These are phyloP conservation scores for Xylariaceae sp. DNA, from an alignment of 2,329 filamentous ascomycete genomes.

Conservation along the genomic window DNA sequence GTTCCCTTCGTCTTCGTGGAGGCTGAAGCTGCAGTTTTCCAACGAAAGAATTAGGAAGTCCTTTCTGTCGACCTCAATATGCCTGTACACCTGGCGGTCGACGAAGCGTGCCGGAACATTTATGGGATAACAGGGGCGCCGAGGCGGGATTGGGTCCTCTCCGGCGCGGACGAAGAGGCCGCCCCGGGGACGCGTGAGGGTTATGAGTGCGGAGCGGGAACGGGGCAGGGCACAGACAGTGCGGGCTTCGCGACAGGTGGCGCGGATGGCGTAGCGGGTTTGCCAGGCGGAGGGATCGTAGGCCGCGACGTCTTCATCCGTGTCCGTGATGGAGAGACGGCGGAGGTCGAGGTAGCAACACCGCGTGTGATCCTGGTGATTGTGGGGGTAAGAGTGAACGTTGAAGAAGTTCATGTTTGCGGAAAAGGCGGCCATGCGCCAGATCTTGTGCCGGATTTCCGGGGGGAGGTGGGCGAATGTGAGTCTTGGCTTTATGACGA, in stretches of 20 bases:
- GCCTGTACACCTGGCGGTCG: no score
- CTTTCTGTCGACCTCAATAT: slow-evolving; percentile 22
- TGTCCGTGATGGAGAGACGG: slow-evolving; percentile 26
- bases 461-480: slow-evolving; percentile 27
- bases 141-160: slow-evolving; percentile 11
- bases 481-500: neutral
- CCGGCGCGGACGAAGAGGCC: slow-evolving; percentile 29
- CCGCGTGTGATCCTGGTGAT: slow-evolving; percentile 27
- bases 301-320: slow-evolving; percentile 24
- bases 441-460: slow-evolving; percentile 31
- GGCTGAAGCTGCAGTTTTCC: slow-evolving; percentile 34
- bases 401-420: slow-evolving; percentile 35
- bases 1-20: slow-evolving; percentile 27
- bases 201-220: slow-evolving; percentile 20
- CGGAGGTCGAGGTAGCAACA: slow-evolving; percentile 31
- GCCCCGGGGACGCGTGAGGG: slow-evolving; percentile 27
- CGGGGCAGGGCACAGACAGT: slow-evolving; percentile 22
- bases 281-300: slow-evolving; percentile 33
- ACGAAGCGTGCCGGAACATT: no score
- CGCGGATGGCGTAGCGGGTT: slow-evolving; percentile 23
- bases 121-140: no score
- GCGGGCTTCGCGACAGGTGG: slow-evolving; percentile 29
- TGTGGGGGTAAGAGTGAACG: slow-evolving; percentile 32
- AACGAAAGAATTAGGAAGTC: slow-evolving; percentile 29
- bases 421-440: slow-evolving; percentile 23